These are phyloP conservation scores for Cenchrus purpureus DNA, from an alignment of 176 grass and related monocot genomes.

Conservation along the genomic window DNA sequence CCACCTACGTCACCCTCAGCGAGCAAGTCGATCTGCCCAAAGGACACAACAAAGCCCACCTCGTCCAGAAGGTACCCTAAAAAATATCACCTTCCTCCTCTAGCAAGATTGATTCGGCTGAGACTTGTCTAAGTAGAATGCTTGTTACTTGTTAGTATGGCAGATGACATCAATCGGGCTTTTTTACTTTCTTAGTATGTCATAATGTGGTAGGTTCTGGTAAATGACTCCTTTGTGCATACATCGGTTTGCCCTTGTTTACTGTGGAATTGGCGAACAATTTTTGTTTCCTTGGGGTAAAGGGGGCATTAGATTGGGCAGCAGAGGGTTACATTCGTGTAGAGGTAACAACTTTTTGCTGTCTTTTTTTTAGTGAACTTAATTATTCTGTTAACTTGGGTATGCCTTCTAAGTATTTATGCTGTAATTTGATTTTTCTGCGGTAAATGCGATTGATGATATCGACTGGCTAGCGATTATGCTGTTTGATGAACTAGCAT, in stretches of 20 bases:
- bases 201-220: neutral
- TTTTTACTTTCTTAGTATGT: neutral
- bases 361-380: neutral
- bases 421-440: neutral
- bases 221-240: neutral
- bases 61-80: slow-evolving; percentile 80
- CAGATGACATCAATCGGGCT: neutral
- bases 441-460: neutral
- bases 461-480: neutral
- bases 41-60: slow-evolving; percentile 61
- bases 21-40: slow-evolving; percentile 65
- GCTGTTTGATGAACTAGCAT: neutral
- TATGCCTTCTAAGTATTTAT: neutral
- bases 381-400: neutral
- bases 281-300: neutral
- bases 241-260: neutral
- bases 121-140: neutral
- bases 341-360: neutral
- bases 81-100: neutral
- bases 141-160: slow-evolving; percentile 3
- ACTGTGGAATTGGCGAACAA: neutral
- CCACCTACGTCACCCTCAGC: slow-evolving; percentile 59
- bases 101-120: neutral
- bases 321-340: neutral
- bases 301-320: neutral